Percentiles rank a stretch among this genome's conserved stretches.
These are phyloP conservation scores for Scleroderma bovista DNA, from an alignment of 768 basidiomycete genomes.

Conservation along the genomic window DNA sequence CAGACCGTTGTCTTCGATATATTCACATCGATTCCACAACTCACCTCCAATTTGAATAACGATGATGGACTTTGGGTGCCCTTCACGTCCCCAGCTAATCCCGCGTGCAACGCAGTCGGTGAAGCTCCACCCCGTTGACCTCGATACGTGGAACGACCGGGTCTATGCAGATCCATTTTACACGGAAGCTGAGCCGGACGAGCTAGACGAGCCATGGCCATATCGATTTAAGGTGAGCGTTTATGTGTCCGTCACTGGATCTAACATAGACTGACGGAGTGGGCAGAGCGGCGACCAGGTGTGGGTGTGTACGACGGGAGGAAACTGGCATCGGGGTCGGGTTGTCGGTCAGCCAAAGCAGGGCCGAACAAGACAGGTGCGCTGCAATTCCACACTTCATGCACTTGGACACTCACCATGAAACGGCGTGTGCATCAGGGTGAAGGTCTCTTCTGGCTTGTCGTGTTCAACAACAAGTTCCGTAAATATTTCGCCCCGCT, in stretches of 20 bases:
- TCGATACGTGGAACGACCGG: conserved; percentile 22
- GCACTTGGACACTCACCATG: not conserved
- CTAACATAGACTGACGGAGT: not conserved
- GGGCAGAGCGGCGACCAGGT: conserved; percentile 41
- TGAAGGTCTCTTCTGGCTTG: conserved; percentile 50
- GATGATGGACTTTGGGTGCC: not conserved
- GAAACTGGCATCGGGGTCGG: conserved; percentile 48
- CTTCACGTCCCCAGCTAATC: not conserved
- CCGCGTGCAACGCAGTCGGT: not conserved
- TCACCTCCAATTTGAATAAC: not conserved
- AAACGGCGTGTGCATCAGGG: conserved; percentile 28
- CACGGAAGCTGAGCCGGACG: conserved; percentile 28
- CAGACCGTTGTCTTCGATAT: no score
- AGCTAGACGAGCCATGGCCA: conserved; percentile 46
- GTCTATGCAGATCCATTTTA: conserved; percentile 12
- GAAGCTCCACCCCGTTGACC: conserved; percentile 18
- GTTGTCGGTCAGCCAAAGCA: conserved; percentile 40
- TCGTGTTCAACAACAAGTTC: conserved; percentile 38
- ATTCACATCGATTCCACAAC: not conserved
- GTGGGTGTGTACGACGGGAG: conserved; percentile 46
- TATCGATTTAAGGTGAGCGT: conserved; percentile 42
- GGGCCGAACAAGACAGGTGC: conserved; percentile 44
- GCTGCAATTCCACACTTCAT: conserved; percentile 2
- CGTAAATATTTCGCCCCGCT: conserved; percentile 60
- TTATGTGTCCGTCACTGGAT: not conserved